phyloP scores from a whole-genome alignment of 345 rosid genomes.

The Theobroma cacao region DNA sequence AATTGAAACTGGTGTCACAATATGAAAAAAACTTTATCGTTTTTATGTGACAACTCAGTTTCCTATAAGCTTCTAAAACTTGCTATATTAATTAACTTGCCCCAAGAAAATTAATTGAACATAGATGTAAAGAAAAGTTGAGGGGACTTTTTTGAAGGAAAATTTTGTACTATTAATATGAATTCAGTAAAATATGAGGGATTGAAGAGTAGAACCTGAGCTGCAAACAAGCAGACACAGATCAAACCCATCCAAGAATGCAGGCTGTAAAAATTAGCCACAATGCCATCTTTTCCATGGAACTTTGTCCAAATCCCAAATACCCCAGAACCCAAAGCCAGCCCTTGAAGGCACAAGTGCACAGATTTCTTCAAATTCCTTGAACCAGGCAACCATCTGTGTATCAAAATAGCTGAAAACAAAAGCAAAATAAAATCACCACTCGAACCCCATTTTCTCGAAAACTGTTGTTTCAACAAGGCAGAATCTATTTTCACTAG shows the following conservation, averaged over 20 bases:
- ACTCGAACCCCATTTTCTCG: background rate
- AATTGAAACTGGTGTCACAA: background rate
- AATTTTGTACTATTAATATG: too few species aligned
- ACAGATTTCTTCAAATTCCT: slow-evolving; percentile 78
- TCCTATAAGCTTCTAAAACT: background rate
- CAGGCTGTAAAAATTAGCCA: slow-evolving; percentile 81
- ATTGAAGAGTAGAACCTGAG: slow-evolving; percentile 54
- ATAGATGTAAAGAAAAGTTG: background rate
- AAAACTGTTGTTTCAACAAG: background rate
- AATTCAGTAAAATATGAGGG: background rate
- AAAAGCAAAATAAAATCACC: background rate
- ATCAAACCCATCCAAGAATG: slow-evolving; percentile 99
- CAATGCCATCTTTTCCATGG: slow-evolving; percentile 52
- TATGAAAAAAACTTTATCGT: too few species aligned
- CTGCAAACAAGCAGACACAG: slow-evolving; percentile 77
- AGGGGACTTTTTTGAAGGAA: background rate
- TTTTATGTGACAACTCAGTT: background rate
- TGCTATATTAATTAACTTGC: background rate
- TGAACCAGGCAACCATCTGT: slow-evolving; percentile 92
- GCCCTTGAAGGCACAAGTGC: slow-evolving; percentile 81
- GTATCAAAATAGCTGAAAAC: slow-evolving; percentile 74
- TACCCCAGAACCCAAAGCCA: slow-evolving; percentile 79
- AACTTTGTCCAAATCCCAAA: slow-evolving; percentile 94
- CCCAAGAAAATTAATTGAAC: background rate
- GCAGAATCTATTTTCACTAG: background rate